Evolutionary conservation across 2,329 filamentous ascomycete genomes (phyloP), one percentile per base, ranked within the genome.

Genomic region (Grosmannia penicillata): DNA sequence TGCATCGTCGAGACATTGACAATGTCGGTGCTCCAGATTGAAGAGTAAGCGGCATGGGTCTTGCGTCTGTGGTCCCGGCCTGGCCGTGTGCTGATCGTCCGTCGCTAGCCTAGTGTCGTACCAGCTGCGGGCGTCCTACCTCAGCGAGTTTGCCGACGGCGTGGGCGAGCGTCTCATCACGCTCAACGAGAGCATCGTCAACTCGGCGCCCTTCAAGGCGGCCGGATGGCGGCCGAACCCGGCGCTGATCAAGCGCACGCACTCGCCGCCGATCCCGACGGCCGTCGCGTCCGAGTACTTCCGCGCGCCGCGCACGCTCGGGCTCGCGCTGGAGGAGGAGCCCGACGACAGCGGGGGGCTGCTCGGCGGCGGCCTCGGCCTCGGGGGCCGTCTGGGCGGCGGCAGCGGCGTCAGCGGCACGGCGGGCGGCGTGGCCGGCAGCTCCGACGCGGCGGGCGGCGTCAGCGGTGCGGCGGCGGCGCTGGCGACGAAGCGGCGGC

Each of bases 261-360:
- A 93, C 56, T 91, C 83, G 3, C 84, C 83, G 17, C 82, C 83
- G 1, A 93, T 93, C 40, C 83, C 83, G 9, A 87, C 83, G 4
- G 82, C 80, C 13, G 73, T 86, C 44, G 78, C 81, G 23, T 82
- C 80, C 33, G 83, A 91, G 53, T 91, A 91, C 60, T 91, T 91
- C 53, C 80, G 85, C 37, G 66, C 80, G 1, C 75, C 76, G 10
- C 73, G 75, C 10, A 69, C 70, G 29, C 63, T 68, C 18, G 75
- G 73, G 2, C 56, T 81, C 27, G 75, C 73, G 10, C 69, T 82
- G 21, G 77, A 79, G 47, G 75, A 79, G 57, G 78, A 81, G 23
- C 75, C 73, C 33, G 79, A 85, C 30, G 79, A 83, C 19, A 77
- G 78, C 15, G 77, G 76, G 14, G 75, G 84, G 66, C 68, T 85